Evolutionary conservation across 1,139 yeast species (phyloP).

Genomic region (Saccharomycopsis phalli): DNA sequence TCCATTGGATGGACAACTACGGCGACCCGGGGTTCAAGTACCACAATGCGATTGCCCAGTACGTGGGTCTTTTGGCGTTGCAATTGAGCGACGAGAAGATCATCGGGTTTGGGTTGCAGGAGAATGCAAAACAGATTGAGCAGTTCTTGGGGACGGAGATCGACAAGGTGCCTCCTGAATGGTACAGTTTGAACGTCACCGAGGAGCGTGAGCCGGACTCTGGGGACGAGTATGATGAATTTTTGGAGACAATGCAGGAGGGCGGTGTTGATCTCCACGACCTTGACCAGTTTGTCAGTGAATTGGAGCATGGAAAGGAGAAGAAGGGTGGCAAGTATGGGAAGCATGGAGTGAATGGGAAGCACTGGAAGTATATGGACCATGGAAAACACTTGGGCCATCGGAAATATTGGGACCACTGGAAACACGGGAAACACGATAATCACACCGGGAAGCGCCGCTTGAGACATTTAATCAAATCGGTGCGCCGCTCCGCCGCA

Average conservation of each 20-base stretch:
- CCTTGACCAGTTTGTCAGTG: no score
- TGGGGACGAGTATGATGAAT: no score
- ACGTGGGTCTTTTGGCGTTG: conserved; percentile 40
- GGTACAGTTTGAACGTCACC: conserved; percentile 22
- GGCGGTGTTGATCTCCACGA: no score
- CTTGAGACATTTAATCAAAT: not conserved
- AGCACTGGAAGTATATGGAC: not conserved
- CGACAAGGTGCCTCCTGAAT: conserved; percentile 30
- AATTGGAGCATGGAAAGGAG: no score
- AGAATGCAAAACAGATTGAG: conserved; percentile 32
- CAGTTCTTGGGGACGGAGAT: conserved; percentile 30
- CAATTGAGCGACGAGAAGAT: conserved; percentile 40
- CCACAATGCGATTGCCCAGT: conserved; percentile 47
- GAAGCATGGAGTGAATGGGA: not conserved
- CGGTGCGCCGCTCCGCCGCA: not conserved
- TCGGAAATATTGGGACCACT: not conserved
- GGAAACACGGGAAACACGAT: not conserved
- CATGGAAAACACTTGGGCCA: not conserved
- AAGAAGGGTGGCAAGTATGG: not conserved
- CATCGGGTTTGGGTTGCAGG: conserved; percentile 26
- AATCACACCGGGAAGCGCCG: not conserved
- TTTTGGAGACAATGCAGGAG: no score
- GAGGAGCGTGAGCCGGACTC: no score
- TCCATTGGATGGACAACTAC: conserved; percentile 51
- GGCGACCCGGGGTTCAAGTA: conserved; percentile 51